phyloP scores from a whole-genome alignment of 225 moss, liverwort and hornwort genomes.

The Lunularia cruciata region DNA sequence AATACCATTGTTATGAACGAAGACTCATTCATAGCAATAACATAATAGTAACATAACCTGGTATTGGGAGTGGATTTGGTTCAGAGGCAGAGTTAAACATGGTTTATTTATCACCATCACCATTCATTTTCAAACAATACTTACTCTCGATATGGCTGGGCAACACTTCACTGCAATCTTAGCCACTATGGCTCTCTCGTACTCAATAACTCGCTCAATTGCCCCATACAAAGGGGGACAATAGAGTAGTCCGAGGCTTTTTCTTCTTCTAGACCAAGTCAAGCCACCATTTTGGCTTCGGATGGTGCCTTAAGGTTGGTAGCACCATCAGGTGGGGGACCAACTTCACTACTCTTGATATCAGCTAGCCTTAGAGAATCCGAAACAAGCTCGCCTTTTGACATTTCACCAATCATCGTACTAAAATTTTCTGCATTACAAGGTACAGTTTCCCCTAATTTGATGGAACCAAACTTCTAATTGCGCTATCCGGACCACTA shows the following conservation, averaged over 20 bases:
- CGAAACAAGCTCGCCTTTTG: not conserved
- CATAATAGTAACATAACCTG: too few species aligned
- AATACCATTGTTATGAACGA: too few species aligned
- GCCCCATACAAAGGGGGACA: conserved; percentile 81
- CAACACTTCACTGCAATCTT: conserved; percentile 77
- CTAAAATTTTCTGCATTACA: not conserved
- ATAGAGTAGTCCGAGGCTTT: conserved; percentile 51
- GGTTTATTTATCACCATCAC: conserved; percentile 88
- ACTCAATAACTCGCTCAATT: conserved; percentile 66
- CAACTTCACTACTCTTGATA: not conserved
- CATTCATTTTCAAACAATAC: conserved; percentile 86
- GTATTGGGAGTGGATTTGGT: too few species aligned
- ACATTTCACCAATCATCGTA: not conserved
- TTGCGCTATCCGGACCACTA: too few species aligned
- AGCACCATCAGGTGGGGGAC: not conserved
- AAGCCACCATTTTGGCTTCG: not conserved
- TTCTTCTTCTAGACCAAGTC: conserved; percentile 21
- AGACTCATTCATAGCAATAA: too few species aligned
- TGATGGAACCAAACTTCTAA: not conserved
- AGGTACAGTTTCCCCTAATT: not conserved
- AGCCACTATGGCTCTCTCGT: conserved; percentile 78
- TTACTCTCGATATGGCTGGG: conserved; percentile 56
- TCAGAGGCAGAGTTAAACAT: too few species aligned
- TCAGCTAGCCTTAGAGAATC: not conserved
- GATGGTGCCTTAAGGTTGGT: not conserved